Evolutionary conservation across 192 early-diverging fungal species (phyloP).

Genomic region (Borealophlyctis nickersoniae): DNA sequence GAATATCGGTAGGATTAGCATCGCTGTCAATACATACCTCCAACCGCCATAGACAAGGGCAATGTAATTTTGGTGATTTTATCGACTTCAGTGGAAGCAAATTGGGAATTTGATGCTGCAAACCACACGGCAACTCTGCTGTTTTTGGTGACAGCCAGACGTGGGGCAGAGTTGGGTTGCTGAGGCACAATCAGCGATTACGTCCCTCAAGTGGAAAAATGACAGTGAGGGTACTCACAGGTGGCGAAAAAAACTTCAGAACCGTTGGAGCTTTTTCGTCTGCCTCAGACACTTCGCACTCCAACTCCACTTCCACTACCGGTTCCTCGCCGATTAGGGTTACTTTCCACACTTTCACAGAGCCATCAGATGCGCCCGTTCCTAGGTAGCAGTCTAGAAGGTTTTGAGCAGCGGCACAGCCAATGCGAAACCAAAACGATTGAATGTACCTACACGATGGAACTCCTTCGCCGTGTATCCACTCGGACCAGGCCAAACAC

Average conservation of each 20-base stretch:
- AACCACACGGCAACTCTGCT: constrained; percentile 2
- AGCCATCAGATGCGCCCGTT: constrained; percentile 12
- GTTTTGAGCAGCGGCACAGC: neutral
- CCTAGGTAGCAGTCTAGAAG: constrained; percentile 16
- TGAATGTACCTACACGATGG: neutral
- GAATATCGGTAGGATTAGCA: neutral
- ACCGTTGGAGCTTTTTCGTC: constrained; percentile 1
- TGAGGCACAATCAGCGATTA: neutral
- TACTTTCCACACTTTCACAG: constrained; percentile 11
- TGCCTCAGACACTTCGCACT: neutral
- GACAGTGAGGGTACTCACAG: neutral
- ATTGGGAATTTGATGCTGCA: too few species aligned
- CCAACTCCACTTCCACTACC: neutral
- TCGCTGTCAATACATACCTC: neutral
- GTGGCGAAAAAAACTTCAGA: constrained; percentile 4
- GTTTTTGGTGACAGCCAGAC: neutral
- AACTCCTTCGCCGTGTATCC: neutral
- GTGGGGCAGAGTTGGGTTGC: neutral
- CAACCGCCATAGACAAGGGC: neutral
- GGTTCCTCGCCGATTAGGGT: neutral
- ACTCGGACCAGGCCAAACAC: constrained; percentile 15
- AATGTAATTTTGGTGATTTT: neutral
- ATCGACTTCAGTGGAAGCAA: too few species aligned
- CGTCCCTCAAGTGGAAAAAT: neutral
- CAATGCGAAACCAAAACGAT: neutral